Percentiles rank a stretch among this genome's conserved stretches.
These are phyloP conservation scores for Stropharia rugosoannulata DNA, from an alignment of 768 basidiomycete species.

Conservation along the genomic window DNA sequence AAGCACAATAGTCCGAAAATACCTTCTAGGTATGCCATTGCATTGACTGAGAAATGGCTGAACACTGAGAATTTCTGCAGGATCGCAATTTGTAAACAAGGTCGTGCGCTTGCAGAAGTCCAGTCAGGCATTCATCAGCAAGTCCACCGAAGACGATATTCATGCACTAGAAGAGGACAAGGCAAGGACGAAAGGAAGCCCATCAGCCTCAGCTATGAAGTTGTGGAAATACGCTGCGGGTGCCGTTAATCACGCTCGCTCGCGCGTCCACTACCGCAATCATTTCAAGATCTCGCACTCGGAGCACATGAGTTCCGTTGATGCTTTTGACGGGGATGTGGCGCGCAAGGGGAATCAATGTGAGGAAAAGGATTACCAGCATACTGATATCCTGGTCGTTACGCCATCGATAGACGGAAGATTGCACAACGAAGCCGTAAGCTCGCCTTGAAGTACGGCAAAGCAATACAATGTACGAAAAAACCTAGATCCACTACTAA, in stretches of 20 bases:
- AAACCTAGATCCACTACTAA: neutral
- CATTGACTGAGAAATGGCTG: neutral
- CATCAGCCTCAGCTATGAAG: constrained; percentile 23
- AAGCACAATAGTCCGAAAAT: constrained; percentile 79
- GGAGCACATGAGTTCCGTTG: constrained; percentile 80
- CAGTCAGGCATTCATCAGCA: constrained; percentile 33
- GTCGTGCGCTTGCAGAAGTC: constrained; percentile 42
- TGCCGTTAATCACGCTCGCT: constrained; percentile 43
- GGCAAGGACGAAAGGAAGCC: neutral
- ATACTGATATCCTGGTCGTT: constrained; percentile 54
- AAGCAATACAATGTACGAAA: neutral
- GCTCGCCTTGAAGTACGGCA: neutral
- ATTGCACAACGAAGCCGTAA: constrained; percentile 48
- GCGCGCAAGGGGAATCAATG: constrained; percentile 35
- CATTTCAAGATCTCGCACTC: constrained; percentile 57
- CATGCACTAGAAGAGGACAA: constrained; percentile 12
- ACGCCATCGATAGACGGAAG: constrained; percentile 69
- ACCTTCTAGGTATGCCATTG: constrained; percentile 64
- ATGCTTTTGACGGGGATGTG: constrained; percentile 65
- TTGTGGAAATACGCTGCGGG: constrained; percentile 50
- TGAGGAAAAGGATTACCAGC: constrained; percentile 14
- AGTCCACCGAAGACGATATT: constrained; percentile 34
- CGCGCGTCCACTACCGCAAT: constrained; percentile 53
- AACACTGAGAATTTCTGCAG: constrained; percentile 31
- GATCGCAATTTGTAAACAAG: constrained; percentile 72